These are phyloP conservation scores for Elsinoe ampelina DNA, from an alignment of 2,329 filamentous ascomycete species.

Conservation along the genomic window DNA sequence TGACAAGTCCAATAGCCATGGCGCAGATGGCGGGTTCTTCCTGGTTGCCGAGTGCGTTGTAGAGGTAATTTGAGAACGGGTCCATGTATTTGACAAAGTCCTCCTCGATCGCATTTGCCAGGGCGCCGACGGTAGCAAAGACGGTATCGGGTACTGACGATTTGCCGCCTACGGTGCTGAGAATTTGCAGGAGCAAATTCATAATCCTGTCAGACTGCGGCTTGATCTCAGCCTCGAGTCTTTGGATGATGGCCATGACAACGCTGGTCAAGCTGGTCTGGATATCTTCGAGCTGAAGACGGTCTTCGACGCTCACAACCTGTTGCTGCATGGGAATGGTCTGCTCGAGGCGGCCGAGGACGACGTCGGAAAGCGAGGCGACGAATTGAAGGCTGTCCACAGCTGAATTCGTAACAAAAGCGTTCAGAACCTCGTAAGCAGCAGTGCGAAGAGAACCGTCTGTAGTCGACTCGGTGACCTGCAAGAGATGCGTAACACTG, in stretches of 20 bases:
- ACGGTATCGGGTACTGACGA: conserved; percentile 90
- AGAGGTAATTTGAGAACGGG: conserved; percentile 81
- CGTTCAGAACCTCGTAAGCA: conserved; percentile 92
- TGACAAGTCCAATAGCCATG: conserved; percentile 94
- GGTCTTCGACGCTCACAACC: conserved; percentile 94
- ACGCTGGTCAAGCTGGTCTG: conserved; percentile 92
- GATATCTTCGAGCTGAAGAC: conserved; percentile 92
- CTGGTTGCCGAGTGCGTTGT: conserved; percentile 89
- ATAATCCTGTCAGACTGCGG: conserved; percentile 92
- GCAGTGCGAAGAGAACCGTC: conserved; percentile 89
- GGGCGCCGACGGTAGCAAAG: conserved; percentile 84
- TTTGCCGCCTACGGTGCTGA: conserved; percentile 68
- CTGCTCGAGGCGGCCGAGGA: conserved; percentile 82
- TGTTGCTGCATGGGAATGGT: conserved; percentile 83
- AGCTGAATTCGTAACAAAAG: conserved; percentile 85
- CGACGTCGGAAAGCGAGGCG: conserved; percentile 73
- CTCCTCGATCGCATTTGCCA: conserved; percentile 83
- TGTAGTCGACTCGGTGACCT: conserved; percentile 76
- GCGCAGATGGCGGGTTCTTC: conserved; percentile 90
- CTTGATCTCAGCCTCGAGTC: conserved; percentile 81
- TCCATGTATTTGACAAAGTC: conserved; percentile 98
- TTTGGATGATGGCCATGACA: conserved; percentile 80
- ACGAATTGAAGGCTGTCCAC: conserved; percentile 75
- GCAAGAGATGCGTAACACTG: conserved; percentile 74
- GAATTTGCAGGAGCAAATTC: conserved; percentile 73